Evolutionary conservation across 2,329 filamentous ascomycete species (phyloP).

Genomic region (Fusarium sp.): DNA sequence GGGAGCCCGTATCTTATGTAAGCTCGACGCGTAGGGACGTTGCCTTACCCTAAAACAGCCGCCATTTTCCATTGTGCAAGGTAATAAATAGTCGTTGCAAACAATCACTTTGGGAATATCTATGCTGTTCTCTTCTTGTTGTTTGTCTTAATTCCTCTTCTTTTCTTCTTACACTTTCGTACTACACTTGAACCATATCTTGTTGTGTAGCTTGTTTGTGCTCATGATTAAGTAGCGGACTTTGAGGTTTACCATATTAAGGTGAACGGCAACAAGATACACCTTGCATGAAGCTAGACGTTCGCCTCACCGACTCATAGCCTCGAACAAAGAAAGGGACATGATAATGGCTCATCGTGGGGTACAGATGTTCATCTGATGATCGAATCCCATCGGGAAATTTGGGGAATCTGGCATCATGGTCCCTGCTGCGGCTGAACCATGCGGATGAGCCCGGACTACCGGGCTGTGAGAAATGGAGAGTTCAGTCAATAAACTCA

Average conservation of each 20-base stretch:
- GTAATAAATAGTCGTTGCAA: background rate
- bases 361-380: slow-evolving; percentile 15
- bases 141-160: too few relatives aligned
- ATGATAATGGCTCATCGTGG: slow-evolving; percentile 8
- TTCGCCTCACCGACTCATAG: too few relatives aligned
- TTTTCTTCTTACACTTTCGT: too few relatives aligned
- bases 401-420: slow-evolving; percentile 25
- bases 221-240: too few relatives aligned
- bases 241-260: too few relatives aligned
- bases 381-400: slow-evolving; percentile 13
- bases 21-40: background rate
- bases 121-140: too few relatives aligned
- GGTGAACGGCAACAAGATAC: too few relatives aligned
- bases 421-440: slow-evolving; percentile 26
- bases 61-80: background rate
- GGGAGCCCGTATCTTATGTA: background rate
- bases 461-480: slow-evolving; percentile 14
- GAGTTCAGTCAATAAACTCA: background rate
- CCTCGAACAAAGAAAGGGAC: background rate
- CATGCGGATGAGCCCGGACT: slow-evolving; percentile 18
- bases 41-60: slow-evolving; percentile 9
- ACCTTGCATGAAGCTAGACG: too few relatives aligned
- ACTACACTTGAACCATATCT: too few relatives aligned
- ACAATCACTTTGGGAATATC: too few relatives aligned
- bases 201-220: too few relatives aligned